These are phyloP conservation scores for Nannochloropsis salina DNA, from an alignment of 108 stramenopile species.

Conservation along the genomic window DNA sequence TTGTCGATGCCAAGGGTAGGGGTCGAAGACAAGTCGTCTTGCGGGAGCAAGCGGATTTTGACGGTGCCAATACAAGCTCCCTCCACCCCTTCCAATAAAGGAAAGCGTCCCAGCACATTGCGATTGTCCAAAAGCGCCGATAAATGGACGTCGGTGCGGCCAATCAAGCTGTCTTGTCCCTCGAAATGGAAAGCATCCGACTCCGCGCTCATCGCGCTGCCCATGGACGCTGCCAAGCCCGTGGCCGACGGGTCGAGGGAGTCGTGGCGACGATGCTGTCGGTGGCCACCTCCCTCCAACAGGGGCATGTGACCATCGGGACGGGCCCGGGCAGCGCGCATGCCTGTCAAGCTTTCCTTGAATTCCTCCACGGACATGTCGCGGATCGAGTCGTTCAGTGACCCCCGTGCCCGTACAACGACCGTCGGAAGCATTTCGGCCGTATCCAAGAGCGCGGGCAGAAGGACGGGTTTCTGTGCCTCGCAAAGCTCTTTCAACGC, in stretches of 20 bases:
- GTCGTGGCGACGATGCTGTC: neutral
- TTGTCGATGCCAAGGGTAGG: neutral
- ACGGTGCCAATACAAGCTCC: neutral
- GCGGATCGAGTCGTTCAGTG: neutral
- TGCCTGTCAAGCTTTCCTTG: neutral
- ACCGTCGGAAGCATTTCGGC: neutral
- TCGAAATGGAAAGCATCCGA: neutral
- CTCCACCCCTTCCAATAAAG: neutral
- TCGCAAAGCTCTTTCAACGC: neutral
- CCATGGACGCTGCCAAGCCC: neutral
- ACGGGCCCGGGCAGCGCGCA: neutral
- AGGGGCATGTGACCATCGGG: neutral
- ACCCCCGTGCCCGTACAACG: neutral
- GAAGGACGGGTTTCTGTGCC: neutral
- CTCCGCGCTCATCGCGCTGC: neutral
- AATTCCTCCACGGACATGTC: conserved; percentile 18
- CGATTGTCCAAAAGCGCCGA: neutral
- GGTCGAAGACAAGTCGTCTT: neutral
- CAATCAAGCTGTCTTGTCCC: neutral
- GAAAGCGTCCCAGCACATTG: neutral
- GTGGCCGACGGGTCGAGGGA: neutral
- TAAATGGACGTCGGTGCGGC: neutral
- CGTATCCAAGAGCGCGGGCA: neutral
- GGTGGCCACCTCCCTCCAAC: conserved; percentile 1
- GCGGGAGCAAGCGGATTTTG: neutral